Base-by-base conservation (phyloP, 202 grass and related monocot species). In the Panicum virgatum region DNA sequence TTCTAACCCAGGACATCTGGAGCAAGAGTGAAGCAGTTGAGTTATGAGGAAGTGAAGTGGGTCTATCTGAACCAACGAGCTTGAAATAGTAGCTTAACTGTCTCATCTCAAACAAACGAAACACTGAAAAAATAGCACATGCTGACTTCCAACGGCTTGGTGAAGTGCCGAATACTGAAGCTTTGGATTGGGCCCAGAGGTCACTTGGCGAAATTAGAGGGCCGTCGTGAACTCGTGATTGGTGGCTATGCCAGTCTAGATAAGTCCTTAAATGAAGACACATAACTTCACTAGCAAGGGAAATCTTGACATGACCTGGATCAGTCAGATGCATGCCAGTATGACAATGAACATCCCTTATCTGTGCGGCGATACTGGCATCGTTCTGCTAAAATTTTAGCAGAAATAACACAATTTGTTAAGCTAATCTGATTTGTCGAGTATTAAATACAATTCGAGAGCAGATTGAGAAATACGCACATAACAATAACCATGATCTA, bases 51-150 rank as follows among this genome's bases (percentile, higher is more conserved):
- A 50, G 20, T 74, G 86, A 76, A 83, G 84, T 82, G 59, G 83
- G 44, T 91, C 76, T 57, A 89, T 47, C 89, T 67, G 45, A 89
- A 89, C 83, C 88, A 78, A 81, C 50, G 9, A 60, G 23, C 71
- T 52, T 48, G 22, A 75, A 73, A 32, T 29, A 72, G 38, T 40
- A 66, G 23, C 43, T 26, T 34, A 34, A 5, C 38, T 5, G 9
- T 19, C 18, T 59, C 18, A 2, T 43, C 2, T 30, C 30, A 42
- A 7, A 56, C 16, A 54, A 40, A 46, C 6, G 2, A 20, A 4
- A 65, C 27, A 65, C 30, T 53, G 61, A 75, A 15, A 39, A n/a
- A 36, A 22, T 14, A 53, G 19, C 46, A 68, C n/a, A 42, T 56
- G 47, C 15, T n/a, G 40, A 62, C 12, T 44, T 36, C n/a, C 9